Evolutionary conservation across 164 flowering plant genomes (phyloP), one percentile per base, ranked within the genome.

Genomic region (Litsea cubeba): DNA sequence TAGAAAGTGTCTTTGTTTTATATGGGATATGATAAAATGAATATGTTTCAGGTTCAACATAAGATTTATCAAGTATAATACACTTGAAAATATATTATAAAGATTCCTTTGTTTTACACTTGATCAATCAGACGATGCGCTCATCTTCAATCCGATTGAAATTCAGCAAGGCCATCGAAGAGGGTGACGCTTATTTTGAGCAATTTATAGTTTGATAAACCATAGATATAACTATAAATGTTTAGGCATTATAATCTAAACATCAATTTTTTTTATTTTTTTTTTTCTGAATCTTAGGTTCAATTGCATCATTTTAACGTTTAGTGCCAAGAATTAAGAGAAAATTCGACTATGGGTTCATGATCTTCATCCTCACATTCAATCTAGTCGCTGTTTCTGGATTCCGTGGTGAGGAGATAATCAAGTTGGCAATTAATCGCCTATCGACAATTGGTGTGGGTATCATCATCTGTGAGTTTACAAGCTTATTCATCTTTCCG

Each of bases 321-420:
- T 28, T 81, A 75, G 62, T 87, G 24, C 98, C 95, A 18, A 76
- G 76, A 12, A 79, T 93, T 2, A 91, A 90, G 82, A 86, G 73
- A 70, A 87, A 70, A 64, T 87, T 87, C 60, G 95, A 93, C 74
- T 91, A 91, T 72, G 98, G 94, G 22, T 86, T 75, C 63, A 70
- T 91, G 94, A 88, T 93, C 62, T 89, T 86, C 83, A 84, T 93
- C 73, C 85, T 93, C 26, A 91, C 98, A 26, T 93, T 90, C 86
- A 93, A 82, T 73, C 80, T 93, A 72, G 86, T 93, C 0, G 88
- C 77, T 22, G 91, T 93, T 0, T 89, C 90, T 20, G 91, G 95
- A 46, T 10, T 84, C 17, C 85, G 88, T 0, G 87, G 78, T 0
- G 86, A 83, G 23, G 69, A 81, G 73, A 86, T 89, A 12, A 24